Base-by-base conservation (phyloP, 371 early-diverging fungal species). In the Batrachochytrium dendrobatidis region DNA sequence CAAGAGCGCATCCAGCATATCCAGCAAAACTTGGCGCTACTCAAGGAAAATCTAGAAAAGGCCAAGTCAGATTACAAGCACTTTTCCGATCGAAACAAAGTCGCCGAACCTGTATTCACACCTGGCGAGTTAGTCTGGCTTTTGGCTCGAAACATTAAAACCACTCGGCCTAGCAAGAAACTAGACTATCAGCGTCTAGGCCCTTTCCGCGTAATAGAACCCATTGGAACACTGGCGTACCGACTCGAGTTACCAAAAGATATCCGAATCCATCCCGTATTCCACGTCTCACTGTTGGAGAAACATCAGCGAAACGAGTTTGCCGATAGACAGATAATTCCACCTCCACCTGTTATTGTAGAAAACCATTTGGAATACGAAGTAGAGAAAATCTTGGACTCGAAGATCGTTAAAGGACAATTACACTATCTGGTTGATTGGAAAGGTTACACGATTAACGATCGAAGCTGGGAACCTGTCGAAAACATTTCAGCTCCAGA, bases 101-200 rank as follows among this genome's bases (percentile, higher is more conserved):
- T 33, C n/a, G 39, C 22, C 6, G 53, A 34, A 17, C 65, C 55
- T 46, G 17, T 10, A 3, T 33, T 58, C 31, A 18, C 48, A 33
- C 28, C 46, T 4, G 62, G 66, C 17, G 66, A 66, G 29, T 20
- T 34, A 25, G 66, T 66, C 22, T 64, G 32, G 7, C 34, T 62
- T n/a, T 18, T 15, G 33, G 26, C 17, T 20, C n/a, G 25, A 2
- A 51, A 62, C 39, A 29, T 66, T 31, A 53, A 58, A 22, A 56
- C 64, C 3, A 18, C 34, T 6, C 52, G 58, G 24, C 58, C 62
- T 46, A 46, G 46, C 30, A 7, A 30, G 4, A 66, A 66, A 43
- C 48, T 66, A 2, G 63, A 63, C 30, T 8, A 50, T 35, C 24
- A 35, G 45, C 5, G 53, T 18, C 12, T 64, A 15, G 66, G 66